Evolutionary conservation across 192 early-diverging fungal species (phyloP), one percentile per base, ranked within the genome.

Genomic region (Rhizoclosmatium globosum): DNA sequence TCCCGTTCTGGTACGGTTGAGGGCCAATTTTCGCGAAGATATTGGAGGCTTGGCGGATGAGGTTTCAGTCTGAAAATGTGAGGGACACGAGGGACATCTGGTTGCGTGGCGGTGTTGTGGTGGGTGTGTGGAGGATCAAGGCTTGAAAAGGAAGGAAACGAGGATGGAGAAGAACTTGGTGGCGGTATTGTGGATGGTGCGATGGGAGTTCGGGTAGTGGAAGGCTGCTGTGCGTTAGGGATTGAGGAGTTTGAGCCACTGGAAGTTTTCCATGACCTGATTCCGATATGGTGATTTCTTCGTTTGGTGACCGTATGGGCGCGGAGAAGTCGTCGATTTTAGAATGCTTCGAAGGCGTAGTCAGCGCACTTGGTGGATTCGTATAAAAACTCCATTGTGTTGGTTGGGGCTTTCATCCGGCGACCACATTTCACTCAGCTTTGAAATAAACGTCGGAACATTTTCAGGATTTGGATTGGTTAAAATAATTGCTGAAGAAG

Each of bases 21-120:
- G 2, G 70, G n/a, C 42, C 91, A 74, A 2, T 79, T 80, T 7
- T 64, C 56, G 4, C 82, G 39, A 13, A 92, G 82, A 3, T 83
- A 53, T 39, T 78, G 66, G 2, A 68, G 64, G 3, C 83, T 84
- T 7, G 91, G 91, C 3, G 89, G 84, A 11, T 73, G 47, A 0
- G 44, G 6, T 57, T 69, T 67, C 43, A 82, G 79, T 48, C 79
- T 76, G 72, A 77, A 85, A 2, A 76, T 58, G 44, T 71, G 72
- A 3, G 46, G 68, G 6, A 67, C 7, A 15, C 62, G 65, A 45
- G 65, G 59, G 7, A 64, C 44, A 11, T 74, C 31, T 9, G 69
- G 42, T 44, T 60, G 72, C 15, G 66, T 43, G 6, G 60, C 7
- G 6, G 60, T 7, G 60, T 62, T 62, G 60, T 62, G 60, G 7